Percentiles rank a stretch among this genome's conserved stretches.
phyloP scores from a whole-genome alignment of 306 rosid species.

The Cyamopsis tetragonoloba region DNA sequence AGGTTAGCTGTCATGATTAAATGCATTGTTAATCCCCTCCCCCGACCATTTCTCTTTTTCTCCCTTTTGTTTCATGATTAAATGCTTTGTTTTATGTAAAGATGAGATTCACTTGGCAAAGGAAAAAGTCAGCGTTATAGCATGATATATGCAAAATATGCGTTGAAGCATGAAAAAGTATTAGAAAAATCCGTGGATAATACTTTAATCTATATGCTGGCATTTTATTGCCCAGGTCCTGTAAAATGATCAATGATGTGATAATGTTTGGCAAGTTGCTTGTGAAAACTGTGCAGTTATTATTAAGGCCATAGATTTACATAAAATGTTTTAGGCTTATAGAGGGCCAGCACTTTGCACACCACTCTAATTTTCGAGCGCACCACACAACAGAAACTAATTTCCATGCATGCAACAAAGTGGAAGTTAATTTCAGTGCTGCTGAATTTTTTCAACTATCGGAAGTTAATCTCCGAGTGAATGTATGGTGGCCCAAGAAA shows the following conservation, averaged over 20 bases:
- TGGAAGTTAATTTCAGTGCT: no score
- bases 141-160: background rate
- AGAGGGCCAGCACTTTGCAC: no score
- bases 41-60: conserved; percentile 6
- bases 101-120: background rate
- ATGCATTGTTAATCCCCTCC: no score
- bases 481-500: no score
- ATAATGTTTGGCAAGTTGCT: background rate
- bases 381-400: no score
- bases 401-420: no score
- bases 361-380: no score
- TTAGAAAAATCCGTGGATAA: background rate
- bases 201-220: background rate
- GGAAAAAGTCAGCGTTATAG: background rate
- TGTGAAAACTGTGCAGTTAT: conserved; percentile 18
- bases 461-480: no score
- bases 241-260: background rate
- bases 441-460: no score
- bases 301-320: background rate
- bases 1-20: conserved; percentile 54
- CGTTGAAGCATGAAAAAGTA: background rate
- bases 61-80: no score
- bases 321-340: conserved; percentile 6
- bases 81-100: background rate
- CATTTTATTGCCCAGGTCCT: background rate